Evolutionary conservation across 2,329 filamentous ascomycete genomes (phyloP).

Genomic region (Rasamsonia emersonii): DNA sequence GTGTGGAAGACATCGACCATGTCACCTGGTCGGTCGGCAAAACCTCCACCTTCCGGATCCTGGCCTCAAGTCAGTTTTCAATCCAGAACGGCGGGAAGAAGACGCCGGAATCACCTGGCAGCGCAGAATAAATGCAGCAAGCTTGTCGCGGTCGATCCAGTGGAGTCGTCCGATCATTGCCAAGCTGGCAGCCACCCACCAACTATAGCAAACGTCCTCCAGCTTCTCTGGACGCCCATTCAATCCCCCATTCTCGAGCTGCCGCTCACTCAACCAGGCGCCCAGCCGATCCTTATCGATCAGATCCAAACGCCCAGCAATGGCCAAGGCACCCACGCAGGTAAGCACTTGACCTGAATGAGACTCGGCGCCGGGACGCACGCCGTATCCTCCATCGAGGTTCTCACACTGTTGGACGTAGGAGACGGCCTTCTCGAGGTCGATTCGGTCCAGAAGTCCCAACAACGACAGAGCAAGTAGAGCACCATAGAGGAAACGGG

Average conservation of each 20-base stretch:
- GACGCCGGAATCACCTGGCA: slow-evolving; percentile 54
- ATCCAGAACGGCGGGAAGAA: not conserved
- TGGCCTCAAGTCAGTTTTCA: slow-evolving; percentile 20
- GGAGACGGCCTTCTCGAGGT: slow-evolving; percentile 70
- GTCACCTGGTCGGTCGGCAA: slow-evolving; percentile 83
- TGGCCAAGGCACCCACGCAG: slow-evolving; percentile 77
- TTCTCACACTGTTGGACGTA: slow-evolving; percentile 80
- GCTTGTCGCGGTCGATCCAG: slow-evolving; percentile 82
- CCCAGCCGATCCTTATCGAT: slow-evolving; percentile 76
- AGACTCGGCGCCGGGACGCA: slow-evolving; percentile 81
- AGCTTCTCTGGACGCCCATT: slow-evolving; percentile 93
- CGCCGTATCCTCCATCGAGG: slow-evolving; percentile 89
- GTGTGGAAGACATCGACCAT: slow-evolving; percentile 99
- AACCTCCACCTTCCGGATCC: slow-evolving; percentile 72
- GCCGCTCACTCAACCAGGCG: slow-evolving; percentile 87
- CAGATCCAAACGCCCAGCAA: slow-evolving; percentile 71
- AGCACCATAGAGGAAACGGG: slow-evolving; percentile 84
- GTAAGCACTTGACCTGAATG: slow-evolving; percentile 95
- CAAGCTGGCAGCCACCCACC: slow-evolving; percentile 93
- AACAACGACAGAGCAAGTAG: slow-evolving; percentile 85
- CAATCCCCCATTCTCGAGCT: slow-evolving; percentile 75
- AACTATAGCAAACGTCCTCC: slow-evolving; percentile 97
- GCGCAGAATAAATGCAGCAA: slow-evolving; percentile 71
- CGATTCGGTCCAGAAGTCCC: slow-evolving; percentile 60
- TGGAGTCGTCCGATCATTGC: slow-evolving; percentile 80